Base-by-base conservation (phyloP, 805 yeast species). In the Yamadazyma ubonensis region DNA sequence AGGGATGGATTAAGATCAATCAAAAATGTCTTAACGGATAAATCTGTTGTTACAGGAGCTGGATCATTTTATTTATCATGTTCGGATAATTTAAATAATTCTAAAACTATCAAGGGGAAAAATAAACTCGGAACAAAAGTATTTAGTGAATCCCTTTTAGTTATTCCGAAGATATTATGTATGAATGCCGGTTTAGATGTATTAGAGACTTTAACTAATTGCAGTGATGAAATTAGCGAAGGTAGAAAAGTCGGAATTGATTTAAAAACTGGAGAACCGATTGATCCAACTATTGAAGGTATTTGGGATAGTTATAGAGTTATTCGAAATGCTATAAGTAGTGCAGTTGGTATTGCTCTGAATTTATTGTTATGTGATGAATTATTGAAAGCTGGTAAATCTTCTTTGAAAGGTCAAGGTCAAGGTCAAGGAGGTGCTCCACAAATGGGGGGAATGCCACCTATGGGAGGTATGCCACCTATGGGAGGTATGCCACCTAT, bases 291-390 rank as follows among this genome's bases (percentile, higher is more conserved):
- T 6, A 76, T 86, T 39, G 96, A 87, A 58, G 99, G 99, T 45
- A 79, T 93, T 43, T 93, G 96, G 95, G 99, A 93, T 65, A 86
- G 96, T 18, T 93, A 78, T 70, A 75, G 99, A 50, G 99, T 93
- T 28, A 70, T 93, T 44, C 81, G 99, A 69, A 93, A 93, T 61
- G 96, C 96, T 7, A 72, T 93, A 39, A 80, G 89, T 36, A 82
- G 95, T 33, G 96, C 98, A 27, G 84, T 95, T 1, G 96, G 96
- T 39, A 93, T 93, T 55, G 91, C 99, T 1, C 82, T 93, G 48
- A 93, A 93, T 60, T 70, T 93, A 54, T 75, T 93, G 50, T 73
- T 93, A 47, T 93, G 99, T 71, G 99, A 93, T 67, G 99, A 93
- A 67, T 74, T 93, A 50, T 75, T 93, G 57, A 89, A 91, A 69